Percentiles rank a stretch among this genome's conserved stretches.
phyloP scores from a whole-genome alignment of 495 filamentous ascomycete genomes.

The Jackrogersella minutella region DNA sequence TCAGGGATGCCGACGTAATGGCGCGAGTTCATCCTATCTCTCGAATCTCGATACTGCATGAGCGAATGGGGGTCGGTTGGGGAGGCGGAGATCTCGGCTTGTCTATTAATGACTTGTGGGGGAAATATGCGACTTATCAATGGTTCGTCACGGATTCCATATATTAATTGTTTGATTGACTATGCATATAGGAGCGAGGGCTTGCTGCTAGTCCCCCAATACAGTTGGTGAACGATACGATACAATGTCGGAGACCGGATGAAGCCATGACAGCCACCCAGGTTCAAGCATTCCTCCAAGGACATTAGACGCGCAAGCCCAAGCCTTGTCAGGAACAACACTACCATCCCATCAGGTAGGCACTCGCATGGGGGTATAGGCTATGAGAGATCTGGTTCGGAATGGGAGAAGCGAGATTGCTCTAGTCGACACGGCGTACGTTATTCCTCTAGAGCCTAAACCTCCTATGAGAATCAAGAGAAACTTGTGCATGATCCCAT shows the following conservation, averaged over 20 bases:
- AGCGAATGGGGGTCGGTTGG: slow-evolving; percentile 33
- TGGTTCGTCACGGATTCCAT: slow-evolving; percentile 26
- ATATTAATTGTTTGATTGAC: slow-evolving; percentile 35
- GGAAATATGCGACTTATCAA: slow-evolving; percentile 38
- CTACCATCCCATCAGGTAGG: not conserved
- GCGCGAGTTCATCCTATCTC: slow-evolving; percentile 33
- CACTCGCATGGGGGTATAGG: slow-evolving; percentile 10
- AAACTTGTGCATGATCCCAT: slow-evolving; percentile 4
- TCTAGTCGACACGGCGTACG: slow-evolving; percentile 18
- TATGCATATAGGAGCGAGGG: slow-evolving; percentile 8
- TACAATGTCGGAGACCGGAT: slow-evolving; percentile 10
- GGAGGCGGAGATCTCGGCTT: slow-evolving; percentile 38
- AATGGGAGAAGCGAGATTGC: slow-evolving; percentile 30
- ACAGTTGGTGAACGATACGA: slow-evolving; percentile 7
- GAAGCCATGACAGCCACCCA: not conserved
- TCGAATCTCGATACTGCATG: slow-evolving; percentile 33
- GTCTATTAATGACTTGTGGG: slow-evolving; percentile 36
- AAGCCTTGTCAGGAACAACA: slow-evolving; percentile 4
- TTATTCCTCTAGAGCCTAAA: slow-evolving; percentile 21
- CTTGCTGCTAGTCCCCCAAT: slow-evolving; percentile 14
- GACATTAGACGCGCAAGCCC: slow-evolving; percentile 5
- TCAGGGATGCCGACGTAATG: slow-evolving; percentile 20
- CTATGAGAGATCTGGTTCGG: slow-evolving; percentile 20
- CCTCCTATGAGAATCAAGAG: slow-evolving; percentile 17
- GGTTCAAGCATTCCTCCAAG: not conserved